Base-by-base conservation (phyloP, 495 filamentous ascomycete species). In the Entonaema liquescens region DNA sequence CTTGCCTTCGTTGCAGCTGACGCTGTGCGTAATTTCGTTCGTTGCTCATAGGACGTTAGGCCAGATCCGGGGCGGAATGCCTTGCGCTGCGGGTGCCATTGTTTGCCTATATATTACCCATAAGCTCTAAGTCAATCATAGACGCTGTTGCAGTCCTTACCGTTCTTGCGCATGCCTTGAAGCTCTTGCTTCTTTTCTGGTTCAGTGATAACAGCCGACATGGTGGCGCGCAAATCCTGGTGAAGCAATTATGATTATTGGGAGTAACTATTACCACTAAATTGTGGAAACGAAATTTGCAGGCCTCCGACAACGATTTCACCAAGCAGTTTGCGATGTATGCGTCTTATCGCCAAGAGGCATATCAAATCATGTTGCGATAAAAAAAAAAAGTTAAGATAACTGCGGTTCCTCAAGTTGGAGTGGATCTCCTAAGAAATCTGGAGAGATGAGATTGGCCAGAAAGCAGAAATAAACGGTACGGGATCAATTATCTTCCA, bases 21-120 rank as follows among this genome's bases (percentile, higher is more conserved):
- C 6, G 89, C 86, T 60, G 87, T 87, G 56, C 91, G 86, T 38
- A 85, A 78, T 71, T 88, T 88, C 33, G 87, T 78, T 38, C 95
- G 90, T 77, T 93, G 89, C 67, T 90, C 88, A 77, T 91, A 99
- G 0, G 93, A 89, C 1, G 87, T 92, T 72, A 92, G 82, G 26
- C 92, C 92, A 7, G 89, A 86, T 42, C 79, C 89, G 3, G 93
- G 95, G 6, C 95, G 92, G 79, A 99, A 98, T n/a, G 95, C 88
- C 58, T 89, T 89, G 76, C 91, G 93, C 21, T 86, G 81, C 38
- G 84, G 78, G 79, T 97, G 93, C 95, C 95, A 99, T 85, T 96
- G 90, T 82, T 98, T 98, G 67, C 95, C 95, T 98, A 75, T n/a
- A 59, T 5, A 21, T 23, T 21, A 60, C 67, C 25, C 71, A 56